phyloP scores from a whole-genome alignment of 2,329 filamentous ascomycete genomes.

The Colletotrichum viniferum region DNA sequence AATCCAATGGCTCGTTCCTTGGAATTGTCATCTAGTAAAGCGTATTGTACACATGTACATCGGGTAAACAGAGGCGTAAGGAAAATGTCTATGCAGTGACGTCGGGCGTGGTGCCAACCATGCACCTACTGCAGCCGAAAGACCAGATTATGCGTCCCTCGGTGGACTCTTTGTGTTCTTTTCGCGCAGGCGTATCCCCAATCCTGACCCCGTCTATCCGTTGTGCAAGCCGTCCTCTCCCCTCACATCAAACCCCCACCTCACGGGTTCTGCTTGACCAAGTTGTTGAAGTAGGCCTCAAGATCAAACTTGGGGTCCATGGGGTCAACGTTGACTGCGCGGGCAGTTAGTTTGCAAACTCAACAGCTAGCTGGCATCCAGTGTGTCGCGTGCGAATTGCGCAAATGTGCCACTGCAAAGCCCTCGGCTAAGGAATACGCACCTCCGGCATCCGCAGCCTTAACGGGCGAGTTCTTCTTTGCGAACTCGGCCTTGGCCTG shows the following conservation, averaged over 20 bases:
- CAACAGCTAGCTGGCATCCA: not conserved
- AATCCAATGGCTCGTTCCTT: conserved; percentile 22
- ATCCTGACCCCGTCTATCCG: conserved; percentile 28
- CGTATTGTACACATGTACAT: conserved; percentile 62
- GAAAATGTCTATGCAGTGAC: conserved; percentile 55
- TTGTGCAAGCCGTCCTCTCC: conserved; percentile 28
- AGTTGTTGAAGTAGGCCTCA: conserved; percentile 77
- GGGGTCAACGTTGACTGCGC: conserved; percentile 73
- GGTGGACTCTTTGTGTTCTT: conserved; percentile 8
- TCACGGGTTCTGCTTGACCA: conserved; percentile 60
- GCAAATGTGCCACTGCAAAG: not conserved
- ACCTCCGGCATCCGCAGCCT: conserved; percentile 17
- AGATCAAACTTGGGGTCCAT: conserved; percentile 92
- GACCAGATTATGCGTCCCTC: conserved; percentile 18
- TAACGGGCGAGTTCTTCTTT: conserved; percentile 69
- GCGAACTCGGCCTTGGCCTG: conserved; percentile 91
- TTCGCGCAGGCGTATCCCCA: conserved; percentile 19
- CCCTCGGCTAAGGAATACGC: not conserved
- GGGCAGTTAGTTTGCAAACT: not conserved
- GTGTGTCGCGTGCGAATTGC: not conserved
- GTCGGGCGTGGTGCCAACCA: conserved; percentile 44
- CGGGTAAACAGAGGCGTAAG: conserved; percentile 46
- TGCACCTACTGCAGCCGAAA: conserved; percentile 20
- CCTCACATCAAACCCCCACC: conserved; percentile 26
- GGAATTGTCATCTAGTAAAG: conserved; percentile 48